Conservation (phyloP, 345 rosid species). For the Acer campestre region DNA sequence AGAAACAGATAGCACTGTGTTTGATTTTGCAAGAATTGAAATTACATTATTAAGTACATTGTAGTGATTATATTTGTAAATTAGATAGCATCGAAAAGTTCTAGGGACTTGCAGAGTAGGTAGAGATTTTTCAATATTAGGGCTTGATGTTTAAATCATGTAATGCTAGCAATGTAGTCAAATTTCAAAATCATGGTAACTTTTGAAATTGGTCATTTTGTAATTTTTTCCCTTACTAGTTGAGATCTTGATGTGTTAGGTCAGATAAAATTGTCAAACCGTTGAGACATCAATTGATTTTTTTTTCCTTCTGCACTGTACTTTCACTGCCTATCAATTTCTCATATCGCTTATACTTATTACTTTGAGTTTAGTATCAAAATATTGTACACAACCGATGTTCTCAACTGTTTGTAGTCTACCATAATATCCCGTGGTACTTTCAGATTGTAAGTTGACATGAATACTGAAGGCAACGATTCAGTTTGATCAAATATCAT, state of each 20-base stretch:
- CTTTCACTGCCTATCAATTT: background rate
- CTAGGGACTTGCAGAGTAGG: too few species aligned
- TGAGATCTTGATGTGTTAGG: background rate
- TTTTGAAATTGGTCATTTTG: background rate
- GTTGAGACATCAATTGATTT: background rate
- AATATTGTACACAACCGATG: background rate
- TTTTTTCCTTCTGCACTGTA: background rate
- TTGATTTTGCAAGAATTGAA: background rate
- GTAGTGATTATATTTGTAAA: background rate
- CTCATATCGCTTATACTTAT: background rate
- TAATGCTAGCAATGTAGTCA: background rate
- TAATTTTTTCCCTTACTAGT: background rate
- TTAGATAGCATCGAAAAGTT: background rate
- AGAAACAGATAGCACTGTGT: background rate
- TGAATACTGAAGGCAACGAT: background rate
- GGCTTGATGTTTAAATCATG: background rate
- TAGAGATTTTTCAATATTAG: too few species aligned
- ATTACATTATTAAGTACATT: background rate
- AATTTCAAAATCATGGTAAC: background rate
- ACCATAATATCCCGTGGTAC: background rate
- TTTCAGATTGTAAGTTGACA: background rate
- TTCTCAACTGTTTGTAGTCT: background rate
- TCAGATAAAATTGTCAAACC: background rate
- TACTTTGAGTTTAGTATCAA: background rate
- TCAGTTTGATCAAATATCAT: background rate